phyloP scores from a whole-genome alignment of 1,139 yeast genomes.

The Saccharomyces hybrid region DNA sequence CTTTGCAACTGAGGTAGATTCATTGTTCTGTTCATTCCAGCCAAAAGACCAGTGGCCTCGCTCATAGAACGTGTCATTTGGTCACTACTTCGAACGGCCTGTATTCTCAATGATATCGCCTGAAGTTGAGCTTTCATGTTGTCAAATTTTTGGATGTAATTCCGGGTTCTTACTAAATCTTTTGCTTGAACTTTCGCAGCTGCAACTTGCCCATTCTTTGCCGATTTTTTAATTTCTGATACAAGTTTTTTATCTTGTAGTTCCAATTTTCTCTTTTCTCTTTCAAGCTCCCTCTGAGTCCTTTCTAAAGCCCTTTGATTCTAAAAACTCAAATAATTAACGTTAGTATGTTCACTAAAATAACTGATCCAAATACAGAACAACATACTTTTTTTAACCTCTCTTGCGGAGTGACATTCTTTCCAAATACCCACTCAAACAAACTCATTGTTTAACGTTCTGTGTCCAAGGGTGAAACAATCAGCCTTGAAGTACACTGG shows the following conservation, averaged over 20 bases:
- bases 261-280: constrained; percentile 82
- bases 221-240: constrained; percentile 80
- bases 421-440: constrained; percentile 94
- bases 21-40: constrained; percentile 84
- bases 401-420: constrained; percentile 89
- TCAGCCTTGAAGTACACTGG: background rate
- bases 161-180: constrained; percentile 83
- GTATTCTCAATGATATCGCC: constrained; percentile 85
- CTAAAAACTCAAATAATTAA: constrained; percentile 22
- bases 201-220: constrained; percentile 79
- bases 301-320: constrained; percentile 92
- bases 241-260: constrained; percentile 85
- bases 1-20: constrained; percentile 82
- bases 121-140: constrained; percentile 93
- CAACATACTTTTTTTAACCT: constrained; percentile 60
- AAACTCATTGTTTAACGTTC: constrained; percentile 40
- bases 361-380: background rate
- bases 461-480: background rate
- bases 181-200: constrained; percentile 94
- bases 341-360: background rate
- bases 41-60: constrained; percentile 83
- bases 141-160: constrained; percentile 76
- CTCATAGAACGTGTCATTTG: constrained; percentile 95
- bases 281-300: constrained; percentile 83
- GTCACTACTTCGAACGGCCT: constrained; percentile 84